Evolutionary conservation across 2,329 filamentous ascomycete genomes (phyloP).

Genomic region (Chalaropsis thielavioides): DNA sequence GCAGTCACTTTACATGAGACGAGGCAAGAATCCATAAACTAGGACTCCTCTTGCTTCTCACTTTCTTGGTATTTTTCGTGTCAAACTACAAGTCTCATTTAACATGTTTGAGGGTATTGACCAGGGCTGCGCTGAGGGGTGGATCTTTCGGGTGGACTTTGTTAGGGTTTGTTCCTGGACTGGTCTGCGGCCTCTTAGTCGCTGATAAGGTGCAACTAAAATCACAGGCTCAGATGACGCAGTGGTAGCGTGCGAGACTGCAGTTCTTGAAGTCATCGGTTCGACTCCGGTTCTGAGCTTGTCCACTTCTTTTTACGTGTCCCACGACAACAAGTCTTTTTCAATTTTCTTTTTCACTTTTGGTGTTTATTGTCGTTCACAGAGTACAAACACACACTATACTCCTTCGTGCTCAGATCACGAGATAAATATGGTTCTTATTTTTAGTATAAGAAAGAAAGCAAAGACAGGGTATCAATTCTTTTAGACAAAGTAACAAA

Average conservation of each 20-base stretch:
- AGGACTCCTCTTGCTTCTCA: not conserved
- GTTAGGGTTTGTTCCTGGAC: not conserved
- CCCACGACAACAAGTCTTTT: no score
- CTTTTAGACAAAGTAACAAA: not conserved
- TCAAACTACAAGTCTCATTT: not conserved
- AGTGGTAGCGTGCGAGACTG: constrained; percentile 17
- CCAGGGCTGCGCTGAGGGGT: not conserved
- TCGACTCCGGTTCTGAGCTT: constrained; percentile 18
- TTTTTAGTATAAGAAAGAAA: not conserved
- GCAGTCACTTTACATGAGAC: constrained; percentile 6
- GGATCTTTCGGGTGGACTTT: not conserved
- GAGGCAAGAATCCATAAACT: not conserved
- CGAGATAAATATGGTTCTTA: not conserved
- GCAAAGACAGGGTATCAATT: not conserved
- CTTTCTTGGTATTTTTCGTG: not conserved
- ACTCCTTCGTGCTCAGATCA: no score
- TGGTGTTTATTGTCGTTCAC: no score
- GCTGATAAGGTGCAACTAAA: not conserved
- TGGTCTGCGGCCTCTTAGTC: not conserved
- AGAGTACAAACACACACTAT: no score
- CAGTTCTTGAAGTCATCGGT: constrained; percentile 18
- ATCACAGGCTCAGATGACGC: constrained; percentile 13
- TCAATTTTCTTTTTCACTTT: not conserved
- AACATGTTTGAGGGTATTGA: not conserved
- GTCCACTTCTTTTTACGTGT: not conserved